Evolutionary conservation across 805 yeast species (phyloP), one percentile per base, ranked within the genome.

Genomic region (Yamadazyma nakazawae): DNA sequence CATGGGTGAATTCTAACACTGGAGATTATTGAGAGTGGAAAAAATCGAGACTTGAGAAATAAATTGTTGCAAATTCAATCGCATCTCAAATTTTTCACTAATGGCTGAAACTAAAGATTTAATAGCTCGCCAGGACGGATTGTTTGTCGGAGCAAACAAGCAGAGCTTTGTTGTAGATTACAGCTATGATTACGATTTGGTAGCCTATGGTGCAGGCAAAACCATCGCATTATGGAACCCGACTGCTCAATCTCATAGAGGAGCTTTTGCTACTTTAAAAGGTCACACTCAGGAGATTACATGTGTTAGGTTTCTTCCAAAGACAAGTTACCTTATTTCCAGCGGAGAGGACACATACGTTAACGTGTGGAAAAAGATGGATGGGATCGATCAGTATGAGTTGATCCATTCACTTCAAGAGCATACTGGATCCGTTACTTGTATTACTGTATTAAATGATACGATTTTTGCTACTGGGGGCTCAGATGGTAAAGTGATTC

Each of bases 181-280:
- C 53, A 70, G 74, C 48, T 45, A 58, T 0, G 44, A 46, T 1
- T 54, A 56, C 10, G 57, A 68, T 18, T 46, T 76, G 4, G 72
- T 85, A 6, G 95, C 94, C 0, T 88, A 74, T 61, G 96, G 91
- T 7, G 88, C 94, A 0, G 79, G 80, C 1, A 74, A 69, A 37
- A 75, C 79, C 14, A 68, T 87, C 42, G 89, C 92, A 0, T 61
- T 88, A 34, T 85, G 89, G 83, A 67, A 77, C n/a, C 87, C 91
- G 1, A 59, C 78, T 16, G 67, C 68, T 25, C 31, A 52, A 2
- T 43, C 59, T 32, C 58, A 68, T 16, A 55, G 58, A 24, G 88
- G 88, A 12, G 80, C 82, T 0, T 60, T 59, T 43, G 54, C 63
- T 5, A 82, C 90, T 0, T 67, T 86, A 45, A 84, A 84, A 52